Evolutionary conservation across 2,329 filamentous ascomycete genomes (phyloP).

Genomic region (Plectosphaerella sp.): DNA sequence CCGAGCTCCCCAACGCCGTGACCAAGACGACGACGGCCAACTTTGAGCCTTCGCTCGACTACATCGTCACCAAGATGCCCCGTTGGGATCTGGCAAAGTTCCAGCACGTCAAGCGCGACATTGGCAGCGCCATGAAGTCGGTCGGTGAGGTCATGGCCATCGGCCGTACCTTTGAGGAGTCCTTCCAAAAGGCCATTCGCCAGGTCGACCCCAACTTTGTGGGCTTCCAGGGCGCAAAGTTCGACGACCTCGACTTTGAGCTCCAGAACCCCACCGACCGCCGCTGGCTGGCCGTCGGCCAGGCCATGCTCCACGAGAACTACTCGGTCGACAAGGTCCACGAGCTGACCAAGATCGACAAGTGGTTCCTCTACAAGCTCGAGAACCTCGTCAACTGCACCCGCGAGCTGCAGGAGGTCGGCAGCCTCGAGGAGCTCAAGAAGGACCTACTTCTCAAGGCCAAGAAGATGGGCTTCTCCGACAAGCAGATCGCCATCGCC

Average conservation of each 20-base stretch:
- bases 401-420: slow-evolving; percentile 77
- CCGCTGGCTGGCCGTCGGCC: slow-evolving; percentile 93
- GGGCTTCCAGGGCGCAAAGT: slow-evolving; percentile 93
- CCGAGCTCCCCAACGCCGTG: slow-evolving; percentile 94
- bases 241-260: slow-evolving; percentile 86
- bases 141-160: slow-evolving; percentile 99
- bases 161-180: slow-evolving; percentile 96
- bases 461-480: slow-evolving; percentile 97
- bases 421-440: slow-evolving; percentile 78
- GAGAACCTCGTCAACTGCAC: slow-evolving; percentile 94
- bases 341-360: slow-evolving; percentile 96
- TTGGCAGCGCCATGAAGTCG: slow-evolving; percentile 98
- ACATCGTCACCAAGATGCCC: slow-evolving; percentile 98
- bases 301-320: slow-evolving; percentile 95
- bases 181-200: slow-evolving; percentile 97
- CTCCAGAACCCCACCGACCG: slow-evolving; percentile 92
- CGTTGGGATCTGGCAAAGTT: slow-evolving; percentile 99
- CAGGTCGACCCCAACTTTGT: slow-evolving; percentile 90
- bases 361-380: slow-evolving; percentile 98
- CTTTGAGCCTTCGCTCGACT: slow-evolving; percentile 96
- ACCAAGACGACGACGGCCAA: slow-evolving; percentile 98
- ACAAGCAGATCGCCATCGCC: slow-evolving; percentile 86
- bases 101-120: slow-evolving; percentile 96
- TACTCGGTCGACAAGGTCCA: slow-evolving; percentile 91
- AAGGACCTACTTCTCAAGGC: slow-evolving; percentile 84